Evolutionary conservation across 495 filamentous ascomycete species (phyloP).

Genomic region (Hyaloscypha variabilis): DNA sequence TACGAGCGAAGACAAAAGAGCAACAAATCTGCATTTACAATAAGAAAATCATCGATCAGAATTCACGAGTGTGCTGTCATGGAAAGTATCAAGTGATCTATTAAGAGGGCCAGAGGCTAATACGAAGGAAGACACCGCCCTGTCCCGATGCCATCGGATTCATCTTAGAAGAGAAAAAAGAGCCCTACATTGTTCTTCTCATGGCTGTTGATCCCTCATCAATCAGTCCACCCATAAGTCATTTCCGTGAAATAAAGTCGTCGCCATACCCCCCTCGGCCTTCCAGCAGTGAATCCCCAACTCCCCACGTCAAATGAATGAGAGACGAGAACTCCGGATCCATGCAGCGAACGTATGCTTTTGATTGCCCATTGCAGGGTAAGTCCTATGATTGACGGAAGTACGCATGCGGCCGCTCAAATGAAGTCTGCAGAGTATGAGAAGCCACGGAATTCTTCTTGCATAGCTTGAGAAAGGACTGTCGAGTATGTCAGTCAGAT

Average conservation of each 20-base stretch:
- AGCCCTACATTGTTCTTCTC: constrained; percentile 12
- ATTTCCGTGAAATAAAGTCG: background rate
- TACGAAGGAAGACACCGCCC: constrained; percentile 20
- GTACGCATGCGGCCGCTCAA: constrained; percentile 17
- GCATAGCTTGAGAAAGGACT: constrained; percentile 98
- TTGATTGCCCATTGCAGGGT: constrained; percentile 2
- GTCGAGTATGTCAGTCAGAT: constrained; percentile 31
- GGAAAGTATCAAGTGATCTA: constrained; percentile 29
- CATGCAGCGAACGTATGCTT: constrained; percentile 11
- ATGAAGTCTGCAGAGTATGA: constrained; percentile 65
- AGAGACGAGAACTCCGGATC: constrained; percentile 13
- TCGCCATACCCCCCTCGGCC: background rate
- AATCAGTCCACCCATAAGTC: constrained; percentile 1
- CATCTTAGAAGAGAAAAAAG: constrained; percentile 29
- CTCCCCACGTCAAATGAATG: background rate
- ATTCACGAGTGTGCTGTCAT: background rate
- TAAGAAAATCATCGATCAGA: background rate
- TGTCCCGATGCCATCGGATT: constrained; percentile 7
- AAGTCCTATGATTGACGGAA: background rate
- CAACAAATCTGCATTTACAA: background rate
- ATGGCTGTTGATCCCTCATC: constrained; percentile 17
- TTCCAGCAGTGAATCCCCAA: background rate
- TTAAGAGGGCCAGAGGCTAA: constrained; percentile 26
- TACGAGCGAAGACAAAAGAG: background rate
- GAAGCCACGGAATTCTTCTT: constrained; percentile 99